A percentile compares a stretch with the other conserved stretches of the same genome.
Conservation (phyloP, 1,139 yeast species). For the Suhomyces atakaporum region DNA sequence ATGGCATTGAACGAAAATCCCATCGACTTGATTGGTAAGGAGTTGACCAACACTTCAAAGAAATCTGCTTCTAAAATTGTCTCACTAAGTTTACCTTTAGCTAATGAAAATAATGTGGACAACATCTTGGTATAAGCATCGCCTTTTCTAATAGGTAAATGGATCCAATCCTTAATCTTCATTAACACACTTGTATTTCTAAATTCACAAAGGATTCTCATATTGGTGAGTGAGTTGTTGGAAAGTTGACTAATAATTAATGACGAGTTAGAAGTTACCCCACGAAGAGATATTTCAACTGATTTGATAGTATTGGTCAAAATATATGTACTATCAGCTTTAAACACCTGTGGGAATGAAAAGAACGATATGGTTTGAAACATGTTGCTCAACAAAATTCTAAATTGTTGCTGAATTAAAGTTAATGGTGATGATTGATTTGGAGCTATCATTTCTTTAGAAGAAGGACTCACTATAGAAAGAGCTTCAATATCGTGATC, state of each 20-base stretch:
- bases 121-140: constrained; percentile 38
- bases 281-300: constrained; percentile 68
- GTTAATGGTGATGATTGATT: constrained; percentile 12
- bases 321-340: constrained; percentile 38
- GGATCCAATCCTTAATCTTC: constrained; percentile 35
- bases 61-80: constrained; percentile 50
- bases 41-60: constrained; percentile 52
- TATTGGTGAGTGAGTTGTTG: constrained; percentile 55
- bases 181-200: constrained; percentile 37
- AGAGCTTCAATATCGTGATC: constrained; percentile 28
- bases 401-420: constrained; percentile 29
- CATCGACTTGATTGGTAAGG: constrained; percentile 43
- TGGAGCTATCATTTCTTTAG: constrained; percentile 29
- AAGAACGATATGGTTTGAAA: constrained; percentile 37
- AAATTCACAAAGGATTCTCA: constrained; percentile 56
- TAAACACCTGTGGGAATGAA: constrained; percentile 43
- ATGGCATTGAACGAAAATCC: constrained; percentile 44
- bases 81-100: constrained; percentile 27
- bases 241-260: constrained; percentile 60
- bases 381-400: constrained; percentile 36
- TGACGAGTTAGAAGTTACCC: constrained; percentile 40
- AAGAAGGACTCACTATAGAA: constrained; percentile 28
- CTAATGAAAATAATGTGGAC: constrained; percentile 38
- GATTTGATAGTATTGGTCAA: constrained; percentile 62
- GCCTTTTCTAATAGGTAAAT: constrained; percentile 25